Base-by-base conservation (phyloP, 768 basidiomycete species). In the Phylloporus sp. region DNA sequence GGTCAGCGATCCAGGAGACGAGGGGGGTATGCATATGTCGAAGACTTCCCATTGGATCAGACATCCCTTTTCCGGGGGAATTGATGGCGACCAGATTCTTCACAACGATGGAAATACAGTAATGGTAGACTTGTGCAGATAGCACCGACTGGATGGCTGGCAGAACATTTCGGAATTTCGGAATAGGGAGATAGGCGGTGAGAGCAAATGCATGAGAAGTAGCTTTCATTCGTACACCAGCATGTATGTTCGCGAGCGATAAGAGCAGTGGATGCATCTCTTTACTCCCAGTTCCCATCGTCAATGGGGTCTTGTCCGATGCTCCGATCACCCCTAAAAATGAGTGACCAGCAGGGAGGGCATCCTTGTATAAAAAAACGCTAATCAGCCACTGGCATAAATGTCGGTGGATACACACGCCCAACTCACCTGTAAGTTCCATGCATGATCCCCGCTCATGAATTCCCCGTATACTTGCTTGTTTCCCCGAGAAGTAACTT, bases 241-340 rank as follows among this genome's bases (percentile, higher is more conserved):
- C 52, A 26, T 55, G 43, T 0, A 72, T 61, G 45, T 72, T 71
- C 10, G 65, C 64, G 6, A 69, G 34, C 1, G 48, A 62, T 8
- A 70, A 44, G 0, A 69, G 47, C 0, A 69, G 41, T 0, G 65
- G 69, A 31, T 71, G 65, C 28, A 64, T 68, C 5, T 55, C 49
- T 27, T 61, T 58, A 5, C 24, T 17, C 3, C 31, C 41, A 0
- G 20, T 15, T 17, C 22, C 22, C 6, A 22, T 22, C 17, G 31
- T 42, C 31, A 42, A 13, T 1, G 29, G 29, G 2, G 29, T 42
- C 22, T 42, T 42, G 13, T 42, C 31, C 0, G 21, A 42, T 0
- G 42, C 42, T 15, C 31, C 13, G 2, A 34, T 42, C 5, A 42
- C 22, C 2, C 42, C 42, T 3, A 33, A 6, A 24, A 42, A 42